Conservation (phyloP, 495 filamentous ascomycete genomes). For the Annulohypoxylon nitens region DNA sequence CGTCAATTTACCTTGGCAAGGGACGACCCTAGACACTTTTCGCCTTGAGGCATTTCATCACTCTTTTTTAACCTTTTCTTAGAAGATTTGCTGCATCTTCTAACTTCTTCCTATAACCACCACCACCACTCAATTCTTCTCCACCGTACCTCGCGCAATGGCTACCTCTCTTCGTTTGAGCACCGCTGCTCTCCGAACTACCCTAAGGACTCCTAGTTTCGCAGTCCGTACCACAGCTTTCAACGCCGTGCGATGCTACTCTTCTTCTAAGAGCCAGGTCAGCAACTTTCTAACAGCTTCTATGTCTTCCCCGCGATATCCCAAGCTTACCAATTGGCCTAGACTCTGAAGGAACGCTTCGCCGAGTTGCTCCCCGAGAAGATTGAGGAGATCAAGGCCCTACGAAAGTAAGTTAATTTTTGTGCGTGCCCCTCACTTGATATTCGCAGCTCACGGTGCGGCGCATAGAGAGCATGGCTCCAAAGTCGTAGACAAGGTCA, state of each 20-base stretch:
- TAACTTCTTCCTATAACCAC: conserved; percentile 39
- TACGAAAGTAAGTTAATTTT: conserved; percentile 79
- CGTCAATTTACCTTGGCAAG: conserved; percentile 45
- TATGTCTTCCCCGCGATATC: conserved; percentile 38
- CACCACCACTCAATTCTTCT: conserved; percentile 43
- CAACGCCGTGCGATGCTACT: conserved; percentile 86
- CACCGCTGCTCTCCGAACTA: conserved; percentile 79
- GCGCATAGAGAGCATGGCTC: conserved; percentile 83
- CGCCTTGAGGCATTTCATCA: conserved; percentile 47
- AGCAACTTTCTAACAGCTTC: conserved; percentile 40
- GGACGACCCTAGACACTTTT: conserved; percentile 31
- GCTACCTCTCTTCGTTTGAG: conserved; percentile 82
- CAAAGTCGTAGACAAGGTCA: conserved; percentile 97
- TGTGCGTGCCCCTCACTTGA: conserved; percentile 8
- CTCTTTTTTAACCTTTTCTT: conserved; percentile 53
- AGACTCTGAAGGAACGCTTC: conserved; percentile 99
- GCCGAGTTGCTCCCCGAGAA: conserved; percentile 93
- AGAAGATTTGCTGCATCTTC: conserved; percentile 45
- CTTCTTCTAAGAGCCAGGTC: conserved; percentile 89
- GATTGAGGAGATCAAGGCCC: conserved; percentile 98
- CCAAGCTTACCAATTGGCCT: conserved; percentile 51
- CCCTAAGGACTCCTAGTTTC: conserved; percentile 70
- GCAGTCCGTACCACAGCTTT: conserved; percentile 76
- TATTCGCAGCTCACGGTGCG: conserved; percentile 33
- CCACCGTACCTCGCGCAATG: conserved; percentile 68